A percentile compares a stretch with the other conserved stretches of the same genome.
Evolutionary conservation across 768 basidiomycete genomes (phyloP).

Genomic region (Amanita rubescens): DNA sequence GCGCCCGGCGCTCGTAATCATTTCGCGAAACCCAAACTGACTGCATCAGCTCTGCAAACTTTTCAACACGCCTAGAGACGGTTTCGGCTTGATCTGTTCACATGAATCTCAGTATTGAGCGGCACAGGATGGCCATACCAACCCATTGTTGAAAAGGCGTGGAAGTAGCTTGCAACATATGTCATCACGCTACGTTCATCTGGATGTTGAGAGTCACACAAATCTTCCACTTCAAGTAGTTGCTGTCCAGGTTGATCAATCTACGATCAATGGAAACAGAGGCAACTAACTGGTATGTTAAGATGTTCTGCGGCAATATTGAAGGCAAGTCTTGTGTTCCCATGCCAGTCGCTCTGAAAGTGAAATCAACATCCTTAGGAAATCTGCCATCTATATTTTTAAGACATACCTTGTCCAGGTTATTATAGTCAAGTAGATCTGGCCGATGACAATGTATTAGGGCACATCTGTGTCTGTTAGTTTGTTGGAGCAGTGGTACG

Average conservation of each 20-base stretch:
- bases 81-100: constrained; percentile 86
- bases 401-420: constrained; percentile 65
- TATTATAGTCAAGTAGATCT: constrained; percentile 86
- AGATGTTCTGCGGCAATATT: constrained; percentile 81
- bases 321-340: constrained; percentile 85
- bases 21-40: constrained; percentile 83
- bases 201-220: constrained; percentile 80
- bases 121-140: constrained; percentile 14
- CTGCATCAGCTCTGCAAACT: constrained; percentile 94
- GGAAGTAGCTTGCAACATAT: constrained; percentile 95
- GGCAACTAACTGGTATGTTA: constrained; percentile 71
- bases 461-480: constrained; percentile 64
- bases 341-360: constrained; percentile 61
- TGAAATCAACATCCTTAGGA: constrained; percentile 7
- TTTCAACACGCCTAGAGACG: constrained; percentile 86
- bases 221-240: constrained; percentile 92
- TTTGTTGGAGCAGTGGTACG: constrained; percentile 1
- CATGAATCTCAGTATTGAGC: background rate
- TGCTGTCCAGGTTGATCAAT: constrained; percentile 40
- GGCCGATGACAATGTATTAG: constrained; percentile 97
- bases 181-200: constrained; percentile 99
- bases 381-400: background rate
- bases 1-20: constrained; percentile 87
- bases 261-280: background rate
- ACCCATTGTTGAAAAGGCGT: constrained; percentile 98